phyloP scores from a whole-genome alignment of 2,329 filamentous ascomycete species.

The Scedosporium boydii region DNA sequence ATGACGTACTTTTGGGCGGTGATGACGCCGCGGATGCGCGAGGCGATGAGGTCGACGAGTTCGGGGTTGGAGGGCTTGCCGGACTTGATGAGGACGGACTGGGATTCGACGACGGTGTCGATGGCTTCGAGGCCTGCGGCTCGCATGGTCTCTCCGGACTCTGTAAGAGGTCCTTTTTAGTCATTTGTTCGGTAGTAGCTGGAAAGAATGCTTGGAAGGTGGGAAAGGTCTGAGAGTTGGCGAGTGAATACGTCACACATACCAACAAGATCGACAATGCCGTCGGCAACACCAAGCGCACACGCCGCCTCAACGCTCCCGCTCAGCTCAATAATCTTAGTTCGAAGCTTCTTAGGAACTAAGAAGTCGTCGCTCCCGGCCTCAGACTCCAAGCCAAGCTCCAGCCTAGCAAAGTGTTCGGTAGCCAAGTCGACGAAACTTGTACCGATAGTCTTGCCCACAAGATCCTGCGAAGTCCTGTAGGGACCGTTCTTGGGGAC shows the following conservation, averaged over 20 bases:
- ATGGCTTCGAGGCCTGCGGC: constrained; percentile 90
- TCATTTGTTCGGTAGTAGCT: neutral
- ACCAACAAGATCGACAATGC: constrained; percentile 96
- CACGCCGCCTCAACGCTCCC: constrained; percentile 97
- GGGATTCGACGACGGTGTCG: constrained; percentile 82
- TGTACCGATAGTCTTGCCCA: constrained; percentile 90
- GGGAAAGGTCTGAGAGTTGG: neutral
- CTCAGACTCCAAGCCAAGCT: constrained; percentile 40
- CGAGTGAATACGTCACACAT: constrained; percentile 26
- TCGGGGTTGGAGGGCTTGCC: constrained; percentile 70
- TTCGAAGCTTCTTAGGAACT: constrained; percentile 51
- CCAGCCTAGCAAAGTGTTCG: constrained; percentile 75
- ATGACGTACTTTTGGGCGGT: constrained; percentile 89
- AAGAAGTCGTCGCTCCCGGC: constrained; percentile 23
- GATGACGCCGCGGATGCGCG: constrained; percentile 86
- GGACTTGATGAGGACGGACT: constrained; percentile 86
- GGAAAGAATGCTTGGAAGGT: neutral
- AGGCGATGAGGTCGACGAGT: constrained; percentile 74
- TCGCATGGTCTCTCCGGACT: constrained; percentile 97
- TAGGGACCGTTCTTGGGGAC: constrained; percentile 78
- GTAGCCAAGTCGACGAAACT: constrained; percentile 83
- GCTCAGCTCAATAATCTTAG: constrained; percentile 87
- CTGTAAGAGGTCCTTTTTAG: constrained; percentile 31
- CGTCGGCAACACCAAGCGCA: constrained; percentile 88
- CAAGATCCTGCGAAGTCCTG: constrained; percentile 60